Evolutionary conservation across 352 stramenopile species (phyloP).

Genomic region (Pythium sp.): DNA sequence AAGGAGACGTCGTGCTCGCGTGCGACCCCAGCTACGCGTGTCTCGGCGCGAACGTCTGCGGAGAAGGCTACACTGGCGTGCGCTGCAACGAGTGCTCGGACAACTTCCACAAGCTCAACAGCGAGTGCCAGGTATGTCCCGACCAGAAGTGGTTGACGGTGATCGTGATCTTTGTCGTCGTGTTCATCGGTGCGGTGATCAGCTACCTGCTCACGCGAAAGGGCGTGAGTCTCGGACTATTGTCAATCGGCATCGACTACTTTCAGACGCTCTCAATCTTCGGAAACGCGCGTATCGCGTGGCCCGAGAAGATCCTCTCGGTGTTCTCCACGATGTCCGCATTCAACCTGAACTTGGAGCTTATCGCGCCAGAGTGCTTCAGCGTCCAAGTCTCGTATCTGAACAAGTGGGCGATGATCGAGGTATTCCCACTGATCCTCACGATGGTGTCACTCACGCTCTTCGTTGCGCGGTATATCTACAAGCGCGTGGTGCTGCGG

Average conservation of each 20-base stretch:
- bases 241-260: constrained; percentile 86
- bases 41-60: constrained; percentile 50
- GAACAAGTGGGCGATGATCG: constrained; percentile 70
- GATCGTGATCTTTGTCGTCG: constrained; percentile 44
- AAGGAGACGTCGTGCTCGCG: constrained; percentile 46
- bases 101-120: constrained; percentile 63
- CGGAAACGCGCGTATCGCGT: constrained; percentile 60
- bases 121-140: constrained; percentile 56
- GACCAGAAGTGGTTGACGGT: constrained; percentile 54
- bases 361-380: constrained; percentile 80
- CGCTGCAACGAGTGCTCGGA: constrained; percentile 45
- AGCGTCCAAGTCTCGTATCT: constrained; percentile 68
- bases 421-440: constrained; percentile 53
- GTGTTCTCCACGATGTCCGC: constrained; percentile 68
- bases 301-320: constrained; percentile 55
- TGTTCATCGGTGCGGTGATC: constrained; percentile 44
- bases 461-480: constrained; percentile 52
- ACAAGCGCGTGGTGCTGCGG: constrained; percentile 54
- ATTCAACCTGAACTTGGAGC: constrained; percentile 85
- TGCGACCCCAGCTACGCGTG: constrained; percentile 59
- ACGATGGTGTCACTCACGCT: constrained; percentile 36
- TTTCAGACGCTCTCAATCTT: constrained; percentile 87
- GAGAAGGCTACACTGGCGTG: constrained; percentile 36
- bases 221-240: constrained; percentile 61
- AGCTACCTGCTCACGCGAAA: constrained; percentile 57